Evolutionary conservation across 2,329 filamentous ascomycete species (phyloP).

Genomic region (Epichloe amarillans): DNA sequence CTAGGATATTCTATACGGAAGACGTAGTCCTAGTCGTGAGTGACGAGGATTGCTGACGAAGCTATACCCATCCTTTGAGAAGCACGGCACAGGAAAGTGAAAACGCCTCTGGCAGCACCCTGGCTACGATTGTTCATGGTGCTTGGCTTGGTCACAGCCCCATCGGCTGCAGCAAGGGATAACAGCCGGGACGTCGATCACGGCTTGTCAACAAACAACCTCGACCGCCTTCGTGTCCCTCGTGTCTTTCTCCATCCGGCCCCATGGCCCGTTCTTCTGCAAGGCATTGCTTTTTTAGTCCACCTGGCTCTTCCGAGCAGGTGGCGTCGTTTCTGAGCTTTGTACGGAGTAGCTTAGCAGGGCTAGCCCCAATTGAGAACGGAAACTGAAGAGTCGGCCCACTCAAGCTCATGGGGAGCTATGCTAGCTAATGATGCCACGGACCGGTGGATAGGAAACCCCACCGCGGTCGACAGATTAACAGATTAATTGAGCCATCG

Average conservation of each 20-base stretch:
- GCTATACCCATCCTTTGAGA: neutral
- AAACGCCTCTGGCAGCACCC: neutral
- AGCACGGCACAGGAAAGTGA: neutral
- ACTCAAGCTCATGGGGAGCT: neutral
- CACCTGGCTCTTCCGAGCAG: slow-evolving; percentile 1
- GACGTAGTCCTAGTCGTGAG: neutral
- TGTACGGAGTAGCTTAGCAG: neutral
- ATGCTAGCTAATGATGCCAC: neutral
- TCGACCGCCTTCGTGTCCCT: slow-evolving; percentile 3
- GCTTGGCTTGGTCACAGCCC: neutral
- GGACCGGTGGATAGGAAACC: slow-evolving; percentile 10
- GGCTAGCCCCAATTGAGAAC: slow-evolving; percentile 3
- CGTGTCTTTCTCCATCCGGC: neutral
- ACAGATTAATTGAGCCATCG: no score
- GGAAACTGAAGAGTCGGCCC: slow-evolving; percentile 3
- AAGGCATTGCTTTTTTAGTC: slow-evolving; percentile 7
- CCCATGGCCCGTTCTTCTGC: neutral
- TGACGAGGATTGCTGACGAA: neutral
- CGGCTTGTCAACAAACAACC: neutral
- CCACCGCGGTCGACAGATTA: neutral
- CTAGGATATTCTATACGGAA: neutral
- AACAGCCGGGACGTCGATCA: slow-evolving; percentile 2
- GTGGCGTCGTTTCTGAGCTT: slow-evolving; percentile 4
- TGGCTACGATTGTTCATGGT: neutral
- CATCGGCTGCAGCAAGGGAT: slow-evolving; percentile 3